Conservation (phyloP, 169 alveolate species). For the Plasmodium cynomolgi region DNA sequence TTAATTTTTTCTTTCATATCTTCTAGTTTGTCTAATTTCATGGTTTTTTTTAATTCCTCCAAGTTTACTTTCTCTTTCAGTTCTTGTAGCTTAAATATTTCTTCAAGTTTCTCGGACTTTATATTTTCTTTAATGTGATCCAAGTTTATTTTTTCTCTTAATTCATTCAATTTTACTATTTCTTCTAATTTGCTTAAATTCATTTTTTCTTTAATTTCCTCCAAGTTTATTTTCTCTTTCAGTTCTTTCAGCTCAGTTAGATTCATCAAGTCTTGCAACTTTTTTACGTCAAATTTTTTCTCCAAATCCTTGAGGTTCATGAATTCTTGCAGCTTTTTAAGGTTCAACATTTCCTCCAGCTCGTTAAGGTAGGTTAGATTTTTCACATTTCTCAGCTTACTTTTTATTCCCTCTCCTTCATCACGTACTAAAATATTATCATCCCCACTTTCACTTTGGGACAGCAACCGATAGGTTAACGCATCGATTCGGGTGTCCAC, state of each 20-base stretch:
- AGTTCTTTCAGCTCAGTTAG: neutral
- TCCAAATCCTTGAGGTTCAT: neutral
- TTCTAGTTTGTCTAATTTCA: neutral
- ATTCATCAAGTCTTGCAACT: neutral
- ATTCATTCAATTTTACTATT: neutral
- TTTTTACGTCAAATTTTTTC: neutral
- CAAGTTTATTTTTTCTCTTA: neutral
- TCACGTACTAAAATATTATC: neutral
- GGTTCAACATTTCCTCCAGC: neutral
- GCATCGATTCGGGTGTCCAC: neutral
- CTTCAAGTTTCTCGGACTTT: neutral
- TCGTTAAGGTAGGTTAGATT: neutral
- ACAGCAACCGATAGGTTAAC: neutral
- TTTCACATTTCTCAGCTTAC: neutral
- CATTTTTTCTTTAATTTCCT: neutral
- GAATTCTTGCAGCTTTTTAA: neutral
- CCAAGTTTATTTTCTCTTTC: neutral
- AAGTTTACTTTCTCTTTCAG: neutral
- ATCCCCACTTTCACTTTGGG: neutral
- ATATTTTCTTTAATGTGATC: neutral
- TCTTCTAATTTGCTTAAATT: neutral
- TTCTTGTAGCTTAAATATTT: too few species aligned
- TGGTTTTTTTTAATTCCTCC: neutral
- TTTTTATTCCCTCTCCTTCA: neutral
- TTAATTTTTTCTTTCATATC: neutral